Evolutionary conservation across 352 stramenopile species (phyloP), one percentile per base, ranked within the genome.

Genomic region (Phytophthora hybrid): DNA sequence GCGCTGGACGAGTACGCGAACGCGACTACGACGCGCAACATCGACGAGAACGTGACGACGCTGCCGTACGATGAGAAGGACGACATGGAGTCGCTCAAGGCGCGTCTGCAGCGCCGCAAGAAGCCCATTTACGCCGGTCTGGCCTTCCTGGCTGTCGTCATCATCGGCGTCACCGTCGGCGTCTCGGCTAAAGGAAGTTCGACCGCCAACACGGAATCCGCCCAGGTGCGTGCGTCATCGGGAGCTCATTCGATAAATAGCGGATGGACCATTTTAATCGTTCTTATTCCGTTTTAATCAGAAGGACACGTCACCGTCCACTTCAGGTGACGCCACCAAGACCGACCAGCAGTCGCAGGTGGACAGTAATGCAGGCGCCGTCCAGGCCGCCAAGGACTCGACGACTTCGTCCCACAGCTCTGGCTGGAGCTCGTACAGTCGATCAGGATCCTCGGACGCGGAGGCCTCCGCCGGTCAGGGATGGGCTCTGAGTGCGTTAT

Each of bases 121-220:
- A 92, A 91, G 67, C 80, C 83, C n/a, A 90, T 93, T 51, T 85
- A 85, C 78, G 79, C 76, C 39, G 83, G 78, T 39, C 69, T 91
- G 18, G 77, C 77, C n/a, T 82, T 91, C 54, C 60, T 92, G 34
- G 80, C 75, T 26, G 69, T 92, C 3, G 79, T 91, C 6, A 60
- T 91, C 37, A 79, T 91, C 41, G 80, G 81, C 34, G 69, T 89
- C 46, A 77, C 63, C 19, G 66, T 90, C 32, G 80, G 75, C 1
- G 58, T 85, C 5, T 63, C 60, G n/a, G 58, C 68, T 9, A 34
- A 9, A 14, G 18, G 23, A 10, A 69, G 57, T 26, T 59, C 55
- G 6, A 68, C 34, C 16, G 83, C 78, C 32, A 80, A n/a, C 47
- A 87, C 70, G 5, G 52, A 67, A 57, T 92, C 84, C 3, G 79